Evolutionary conservation across 2,329 filamentous ascomycete genomes (phyloP).

Genomic region (Colletotrichum coccodes): DNA sequence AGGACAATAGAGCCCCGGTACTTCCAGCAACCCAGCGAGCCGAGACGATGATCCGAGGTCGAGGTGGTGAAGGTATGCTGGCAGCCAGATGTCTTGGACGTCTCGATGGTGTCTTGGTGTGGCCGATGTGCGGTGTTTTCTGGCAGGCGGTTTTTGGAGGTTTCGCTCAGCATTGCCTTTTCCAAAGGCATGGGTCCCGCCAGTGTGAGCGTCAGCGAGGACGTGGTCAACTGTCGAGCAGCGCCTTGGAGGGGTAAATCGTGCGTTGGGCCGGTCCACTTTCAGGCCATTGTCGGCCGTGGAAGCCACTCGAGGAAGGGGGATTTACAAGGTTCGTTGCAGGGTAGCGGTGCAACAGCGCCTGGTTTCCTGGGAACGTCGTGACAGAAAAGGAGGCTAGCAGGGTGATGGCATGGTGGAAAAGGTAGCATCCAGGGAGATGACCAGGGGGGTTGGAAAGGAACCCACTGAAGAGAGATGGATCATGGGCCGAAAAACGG

Average conservation of each 20-base stretch:
- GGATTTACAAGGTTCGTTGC: slow-evolving; percentile 26
- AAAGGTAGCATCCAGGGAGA: slow-evolving; percentile 5
- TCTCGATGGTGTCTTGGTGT: slow-evolving; percentile 7
- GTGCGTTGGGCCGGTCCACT: slow-evolving; percentile 27
- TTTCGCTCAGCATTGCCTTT: slow-evolving; percentile 1
- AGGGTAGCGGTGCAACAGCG: not conserved
- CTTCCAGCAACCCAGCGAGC: not conserved
- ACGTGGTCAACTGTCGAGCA: not conserved
- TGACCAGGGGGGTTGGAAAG: not conserved
- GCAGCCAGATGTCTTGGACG: not conserved
- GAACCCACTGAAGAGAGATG: slow-evolving; percentile 27
- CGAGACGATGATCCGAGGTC: slow-evolving; percentile 2
- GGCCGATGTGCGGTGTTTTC: slow-evolving; percentile 35
- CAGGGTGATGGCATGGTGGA: slow-evolving; percentile 20
- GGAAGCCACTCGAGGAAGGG: slow-evolving; percentile 17
- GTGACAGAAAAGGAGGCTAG: slow-evolving; percentile 16
- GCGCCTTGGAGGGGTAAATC: slow-evolving; percentile 13
- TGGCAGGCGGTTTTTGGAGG: slow-evolving; percentile 36
- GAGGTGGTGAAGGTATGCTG: not conserved
- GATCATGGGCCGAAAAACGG: slow-evolving; percentile 25
- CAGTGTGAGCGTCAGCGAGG: not conserved
- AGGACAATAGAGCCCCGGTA: not conserved
- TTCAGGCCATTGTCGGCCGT: slow-evolving; percentile 16
- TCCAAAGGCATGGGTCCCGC: not conserved
- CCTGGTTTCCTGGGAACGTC: not conserved